These are phyloP conservation scores for Orbilia javanica DNA, from an alignment of 2,329 filamentous ascomycete species.

Conservation along the genomic window DNA sequence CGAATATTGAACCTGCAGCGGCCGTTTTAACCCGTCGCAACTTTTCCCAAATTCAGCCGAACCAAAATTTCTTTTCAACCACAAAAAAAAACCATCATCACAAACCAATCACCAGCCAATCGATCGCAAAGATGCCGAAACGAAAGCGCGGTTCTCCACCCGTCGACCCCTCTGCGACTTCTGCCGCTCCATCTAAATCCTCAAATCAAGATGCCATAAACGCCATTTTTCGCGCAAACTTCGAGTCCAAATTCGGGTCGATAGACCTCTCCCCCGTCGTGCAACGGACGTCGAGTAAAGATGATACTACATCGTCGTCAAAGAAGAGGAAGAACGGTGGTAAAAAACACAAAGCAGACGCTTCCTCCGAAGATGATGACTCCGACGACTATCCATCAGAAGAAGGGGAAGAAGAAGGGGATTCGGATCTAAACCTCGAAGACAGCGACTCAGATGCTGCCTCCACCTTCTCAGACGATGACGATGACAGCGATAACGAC, in stretches of 20 bases:
- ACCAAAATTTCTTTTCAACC: conserved; percentile 21
- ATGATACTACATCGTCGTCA: neutral
- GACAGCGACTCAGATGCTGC: conserved; percentile 70
- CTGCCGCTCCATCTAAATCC: neutral
- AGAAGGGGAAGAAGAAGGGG: conserved; percentile 70
- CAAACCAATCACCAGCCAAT: neutral
- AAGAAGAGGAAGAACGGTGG: conserved; percentile 4
- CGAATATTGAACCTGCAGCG: neutral
- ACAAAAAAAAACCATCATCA: neutral
- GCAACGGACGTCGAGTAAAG: neutral
- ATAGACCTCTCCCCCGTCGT: conserved; percentile 32
- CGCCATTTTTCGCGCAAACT: conserved; percentile 48
- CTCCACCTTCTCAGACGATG: neutral
- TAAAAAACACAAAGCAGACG: neutral
- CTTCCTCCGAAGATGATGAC: neutral
- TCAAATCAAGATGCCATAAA: conserved; percentile 35
- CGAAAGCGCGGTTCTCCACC: conserved; percentile 37
- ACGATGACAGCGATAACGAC: neutral
- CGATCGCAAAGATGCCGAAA: conserved; percentile 37
- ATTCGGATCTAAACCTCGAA: conserved; percentile 65
- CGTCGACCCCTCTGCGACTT: neutral
- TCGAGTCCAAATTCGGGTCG: conserved; percentile 45
- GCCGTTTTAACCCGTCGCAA: conserved; percentile 8
- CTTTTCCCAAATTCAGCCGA: conserved; percentile 22
- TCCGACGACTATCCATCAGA: neutral